Conservation (phyloP, 192 early-diverging fungal species). For the Umbelopsis vinacea region DNA sequence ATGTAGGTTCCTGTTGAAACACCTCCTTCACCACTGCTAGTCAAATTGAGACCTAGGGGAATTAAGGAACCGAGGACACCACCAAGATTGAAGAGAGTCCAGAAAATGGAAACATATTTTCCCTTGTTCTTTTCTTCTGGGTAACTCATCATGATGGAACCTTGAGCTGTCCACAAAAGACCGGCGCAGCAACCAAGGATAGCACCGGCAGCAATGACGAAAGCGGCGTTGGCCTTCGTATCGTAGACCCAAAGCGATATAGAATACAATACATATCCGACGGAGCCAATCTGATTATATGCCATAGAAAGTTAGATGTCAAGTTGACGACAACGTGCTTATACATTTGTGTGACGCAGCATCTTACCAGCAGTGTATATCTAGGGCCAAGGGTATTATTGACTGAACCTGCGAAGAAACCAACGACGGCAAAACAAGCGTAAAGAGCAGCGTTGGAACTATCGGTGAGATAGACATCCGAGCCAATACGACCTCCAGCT, state of each 20-base stretch:
- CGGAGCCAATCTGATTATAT: conserved; percentile 52
- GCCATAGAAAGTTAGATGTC: background rate
- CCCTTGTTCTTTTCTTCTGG: conserved; percentile 82
- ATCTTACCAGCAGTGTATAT: conserved; percentile 26
- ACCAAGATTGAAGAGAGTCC: conserved; percentile 85
- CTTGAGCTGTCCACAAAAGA: conserved; percentile 74
- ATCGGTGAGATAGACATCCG: conserved; percentile 33
- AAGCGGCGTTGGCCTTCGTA: conserved; percentile 54
- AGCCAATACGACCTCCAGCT: conserved; percentile 41
- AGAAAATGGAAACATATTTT: conserved; percentile 82
- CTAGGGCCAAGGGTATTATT: conserved; percentile 35
- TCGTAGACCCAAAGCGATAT: conserved; percentile 62
- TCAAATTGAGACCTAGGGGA: conserved; percentile 31
- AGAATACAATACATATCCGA: conserved; percentile 73
- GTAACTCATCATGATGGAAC: conserved; percentile 86
- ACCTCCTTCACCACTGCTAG: conserved; percentile 35
- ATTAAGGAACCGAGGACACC: conserved; percentile 82
- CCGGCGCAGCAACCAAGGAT: conserved; percentile 82
- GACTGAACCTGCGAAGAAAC: conserved; percentile 43
- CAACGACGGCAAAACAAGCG: conserved; percentile 37
- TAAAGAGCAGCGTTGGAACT: conserved; percentile 36
- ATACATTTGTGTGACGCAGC: background rate
- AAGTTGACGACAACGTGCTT: no score
- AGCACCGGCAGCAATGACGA: conserved; percentile 77
- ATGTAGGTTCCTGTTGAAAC: conserved; percentile 39